phyloP scores from a whole-genome alignment of 2,329 filamentous ascomycete genomes.

The Dryadomyces quercus-mongolicae region DNA sequence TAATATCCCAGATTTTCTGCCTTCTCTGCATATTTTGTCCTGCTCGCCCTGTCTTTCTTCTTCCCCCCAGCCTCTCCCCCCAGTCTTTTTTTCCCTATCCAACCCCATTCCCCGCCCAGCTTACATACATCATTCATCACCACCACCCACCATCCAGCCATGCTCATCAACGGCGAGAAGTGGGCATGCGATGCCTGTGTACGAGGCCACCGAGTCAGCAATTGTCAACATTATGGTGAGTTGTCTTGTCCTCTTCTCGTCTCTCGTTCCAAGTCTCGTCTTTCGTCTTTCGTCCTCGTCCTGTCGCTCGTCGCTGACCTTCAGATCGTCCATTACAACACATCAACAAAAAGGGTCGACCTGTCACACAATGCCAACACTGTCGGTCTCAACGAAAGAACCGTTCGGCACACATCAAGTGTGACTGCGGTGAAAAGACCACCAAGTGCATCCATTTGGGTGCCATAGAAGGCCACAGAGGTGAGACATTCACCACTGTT shows the following conservation, averaged over 20 bases:
- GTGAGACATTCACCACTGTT: conserved; percentile 25
- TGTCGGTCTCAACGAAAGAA: conserved; percentile 95
- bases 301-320: background rate
- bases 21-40: background rate
- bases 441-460: conserved; percentile 54
- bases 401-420: conserved; percentile 87
- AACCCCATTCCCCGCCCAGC: conserved; percentile 1
- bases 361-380: conserved; percentile 94
- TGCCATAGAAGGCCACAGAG: conserved; percentile 45
- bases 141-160: conserved; percentile 21
- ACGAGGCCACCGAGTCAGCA: conserved; percentile 96
- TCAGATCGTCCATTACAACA: conserved; percentile 82
- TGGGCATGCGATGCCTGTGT: conserved; percentile 97
- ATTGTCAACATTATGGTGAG: conserved; percentile 91
- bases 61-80: background rate
- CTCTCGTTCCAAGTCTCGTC: background rate
- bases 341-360: conserved; percentile 95
- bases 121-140: background rate
- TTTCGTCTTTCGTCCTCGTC: background rate
- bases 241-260: conserved; percentile 18
- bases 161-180: conserved; percentile 92
- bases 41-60: background rate
- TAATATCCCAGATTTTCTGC: background rate
- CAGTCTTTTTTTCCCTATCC: background rate
- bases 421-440: conserved; percentile 90